Conservation (phyloP, 2,329 filamentous ascomycete species). For the Paramyrothecium roridum region DNA sequence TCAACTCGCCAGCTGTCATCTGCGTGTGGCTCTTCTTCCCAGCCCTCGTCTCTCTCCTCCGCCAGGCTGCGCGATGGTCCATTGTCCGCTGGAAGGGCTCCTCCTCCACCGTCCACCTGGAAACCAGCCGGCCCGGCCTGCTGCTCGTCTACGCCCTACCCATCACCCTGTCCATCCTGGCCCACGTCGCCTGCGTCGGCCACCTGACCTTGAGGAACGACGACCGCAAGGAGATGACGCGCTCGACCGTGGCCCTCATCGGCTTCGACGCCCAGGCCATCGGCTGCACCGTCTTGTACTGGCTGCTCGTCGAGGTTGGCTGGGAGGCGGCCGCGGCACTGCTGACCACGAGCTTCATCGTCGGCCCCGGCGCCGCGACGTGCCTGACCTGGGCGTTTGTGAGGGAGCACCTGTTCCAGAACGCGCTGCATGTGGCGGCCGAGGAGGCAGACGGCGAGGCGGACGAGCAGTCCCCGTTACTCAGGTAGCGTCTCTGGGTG, state of each 20-base stretch:
- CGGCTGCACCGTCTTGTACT: slow-evolving; percentile 47
- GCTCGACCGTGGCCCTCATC: slow-evolving; percentile 40
- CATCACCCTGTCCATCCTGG: slow-evolving; percentile 35
- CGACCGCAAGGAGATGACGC: slow-evolving; percentile 48
- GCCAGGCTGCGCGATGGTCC: slow-evolving; percentile 28
- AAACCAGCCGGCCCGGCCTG: slow-evolving; percentile 34
- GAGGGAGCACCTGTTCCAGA: not conserved
- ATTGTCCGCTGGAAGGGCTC: slow-evolving; percentile 19
- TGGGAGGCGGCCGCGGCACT: slow-evolving; percentile 34
- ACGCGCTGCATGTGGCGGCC: slow-evolving; percentile 7
- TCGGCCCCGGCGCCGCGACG: slow-evolving; percentile 35
- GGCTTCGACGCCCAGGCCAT: slow-evolving; percentile 44
- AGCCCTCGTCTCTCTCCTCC: slow-evolving; percentile 42
- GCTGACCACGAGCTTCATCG: slow-evolving; percentile 20
- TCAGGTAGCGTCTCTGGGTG: slow-evolving; percentile 7
- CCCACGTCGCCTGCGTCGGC: slow-evolving; percentile 40
- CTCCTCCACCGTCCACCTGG: slow-evolving; percentile 36
- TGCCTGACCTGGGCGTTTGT: slow-evolving; percentile 29
- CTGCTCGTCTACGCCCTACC: slow-evolving; percentile 43
- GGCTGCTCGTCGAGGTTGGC: slow-evolving; percentile 50
- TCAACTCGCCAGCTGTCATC: slow-evolving; percentile 32
- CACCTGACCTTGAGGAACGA: slow-evolving; percentile 31
- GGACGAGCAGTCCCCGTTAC: slow-evolving; percentile 31
- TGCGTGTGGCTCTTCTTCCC: slow-evolving; percentile 51
- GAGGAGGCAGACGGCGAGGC: slow-evolving; percentile 5